phyloP scores from a whole-genome alignment of 116 monocot genomes.

The Papilionanthe hybrid region DNA sequence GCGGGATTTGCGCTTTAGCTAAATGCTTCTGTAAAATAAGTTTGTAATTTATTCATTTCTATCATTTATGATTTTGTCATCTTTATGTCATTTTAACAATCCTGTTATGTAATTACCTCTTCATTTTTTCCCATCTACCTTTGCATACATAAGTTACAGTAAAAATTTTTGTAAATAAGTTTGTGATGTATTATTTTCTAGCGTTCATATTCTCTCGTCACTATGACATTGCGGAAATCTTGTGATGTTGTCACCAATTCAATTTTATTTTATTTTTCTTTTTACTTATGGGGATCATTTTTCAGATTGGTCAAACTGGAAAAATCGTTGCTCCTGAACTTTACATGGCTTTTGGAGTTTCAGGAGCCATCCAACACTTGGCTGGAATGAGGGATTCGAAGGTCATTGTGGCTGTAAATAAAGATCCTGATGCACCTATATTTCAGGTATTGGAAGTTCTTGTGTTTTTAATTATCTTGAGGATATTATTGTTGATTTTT shows the following conservation, averaged over 20 bases:
- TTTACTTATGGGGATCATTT: background rate
- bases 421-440: slow-evolving; percentile 97
- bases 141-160: background rate
- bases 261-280: background rate
- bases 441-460: slow-evolving; percentile 62
- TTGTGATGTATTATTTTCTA: background rate
- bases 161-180: background rate
- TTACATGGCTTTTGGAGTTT: slow-evolving; percentile 97
- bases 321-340: slow-evolving; percentile 97
- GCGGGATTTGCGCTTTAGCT: background rate
- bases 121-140: background rate
- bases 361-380: slow-evolving; percentile 97
- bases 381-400: slow-evolving; percentile 99
- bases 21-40: background rate
- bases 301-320: slow-evolving; percentile 98
- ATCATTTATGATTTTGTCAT: background rate
- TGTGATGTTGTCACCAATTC: background rate
- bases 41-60: background rate
- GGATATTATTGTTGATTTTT: too few relatives aligned
- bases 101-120: background rate
- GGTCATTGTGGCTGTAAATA: slow-evolving; percentile 95
- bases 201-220: background rate
- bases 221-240: background rate
- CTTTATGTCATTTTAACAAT: background rate
- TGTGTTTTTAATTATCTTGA: too few relatives aligned